Percentiles rank a stretch among this genome's conserved stretches.
phyloP scores from a whole-genome alignment of 495 filamentous ascomycete species.

The Xylaria curta region DNA sequence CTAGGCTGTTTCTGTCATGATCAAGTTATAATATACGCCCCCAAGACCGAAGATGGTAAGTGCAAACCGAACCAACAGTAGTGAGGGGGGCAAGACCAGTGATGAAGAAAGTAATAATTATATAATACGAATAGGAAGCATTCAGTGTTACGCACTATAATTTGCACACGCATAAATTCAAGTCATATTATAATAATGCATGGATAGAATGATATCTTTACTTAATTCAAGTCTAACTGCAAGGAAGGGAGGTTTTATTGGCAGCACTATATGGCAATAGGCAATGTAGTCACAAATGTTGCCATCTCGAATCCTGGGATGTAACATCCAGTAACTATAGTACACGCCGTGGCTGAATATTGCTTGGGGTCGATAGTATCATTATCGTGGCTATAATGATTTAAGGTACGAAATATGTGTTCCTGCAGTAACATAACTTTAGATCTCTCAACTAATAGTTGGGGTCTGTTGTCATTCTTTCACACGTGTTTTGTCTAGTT shows the following conservation, averaged over 20 bases:
- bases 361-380: background rate
- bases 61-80: background rate
- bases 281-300: background rate
- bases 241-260: background rate
- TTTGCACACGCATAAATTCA: background rate
- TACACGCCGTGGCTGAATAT: background rate
- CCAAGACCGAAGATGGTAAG: too few relatives aligned
- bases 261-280: background rate
- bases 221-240: background rate
- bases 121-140: background rate
- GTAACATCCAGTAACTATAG: background rate
- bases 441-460: background rate
- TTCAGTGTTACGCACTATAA: background rate
- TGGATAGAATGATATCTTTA: background rate
- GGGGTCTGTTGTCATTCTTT: background rate
- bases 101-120: background rate
- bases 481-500: background rate
- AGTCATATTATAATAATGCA: background rate
- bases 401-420: background rate
- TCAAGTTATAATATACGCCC: background rate
- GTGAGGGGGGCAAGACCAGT: background rate
- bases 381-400: background rate
- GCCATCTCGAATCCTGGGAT: background rate
- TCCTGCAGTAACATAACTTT: background rate
- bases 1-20: background rate